Conservation (phyloP, 495 filamentous ascomycete genomes). For the Penicillium argentinense region DNA sequence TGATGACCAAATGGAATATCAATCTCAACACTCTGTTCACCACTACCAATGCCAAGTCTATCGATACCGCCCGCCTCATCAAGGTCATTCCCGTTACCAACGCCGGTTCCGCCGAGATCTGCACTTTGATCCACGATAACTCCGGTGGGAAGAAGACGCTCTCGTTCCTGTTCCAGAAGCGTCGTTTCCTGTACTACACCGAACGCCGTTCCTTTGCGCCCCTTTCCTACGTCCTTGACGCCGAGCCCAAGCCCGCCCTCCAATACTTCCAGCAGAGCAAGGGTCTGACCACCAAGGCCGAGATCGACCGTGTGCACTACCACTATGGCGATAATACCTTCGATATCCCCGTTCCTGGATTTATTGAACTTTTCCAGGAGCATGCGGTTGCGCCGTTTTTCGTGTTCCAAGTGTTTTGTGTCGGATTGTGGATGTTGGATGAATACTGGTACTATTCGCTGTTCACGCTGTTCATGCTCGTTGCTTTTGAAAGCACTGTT, state of each 20-base stretch:
- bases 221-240: constrained; percentile 80
- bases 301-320: constrained; percentile 75
- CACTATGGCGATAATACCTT: constrained; percentile 98
- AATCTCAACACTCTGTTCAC: constrained; percentile 82
- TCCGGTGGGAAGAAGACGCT: constrained; percentile 68
- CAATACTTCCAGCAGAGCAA: constrained; percentile 72
- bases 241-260: constrained; percentile 74
- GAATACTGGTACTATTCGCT: constrained; percentile 99
- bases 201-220: constrained; percentile 72
- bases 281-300: constrained; percentile 67
- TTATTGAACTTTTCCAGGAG: constrained; percentile 94
- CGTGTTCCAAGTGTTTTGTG: constrained; percentile 98
- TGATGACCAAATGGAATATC: constrained; percentile 97
- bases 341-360: constrained; percentile 95
- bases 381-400: constrained; percentile 99
- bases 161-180: constrained; percentile 98
- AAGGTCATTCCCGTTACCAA: constrained; percentile 92
- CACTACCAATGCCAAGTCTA: constrained; percentile 63
- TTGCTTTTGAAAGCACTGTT: constrained; percentile 96
- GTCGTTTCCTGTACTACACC: constrained; percentile 83
- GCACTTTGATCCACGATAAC: constrained; percentile 70
- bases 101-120: constrained; percentile 88
- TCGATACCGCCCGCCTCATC: constrained; percentile 80
- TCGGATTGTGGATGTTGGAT: constrained; percentile 97
- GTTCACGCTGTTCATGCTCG: constrained; percentile 97